Conservation (phyloP, 208 protist genomes). For the Lotmaria passim region DNA sequence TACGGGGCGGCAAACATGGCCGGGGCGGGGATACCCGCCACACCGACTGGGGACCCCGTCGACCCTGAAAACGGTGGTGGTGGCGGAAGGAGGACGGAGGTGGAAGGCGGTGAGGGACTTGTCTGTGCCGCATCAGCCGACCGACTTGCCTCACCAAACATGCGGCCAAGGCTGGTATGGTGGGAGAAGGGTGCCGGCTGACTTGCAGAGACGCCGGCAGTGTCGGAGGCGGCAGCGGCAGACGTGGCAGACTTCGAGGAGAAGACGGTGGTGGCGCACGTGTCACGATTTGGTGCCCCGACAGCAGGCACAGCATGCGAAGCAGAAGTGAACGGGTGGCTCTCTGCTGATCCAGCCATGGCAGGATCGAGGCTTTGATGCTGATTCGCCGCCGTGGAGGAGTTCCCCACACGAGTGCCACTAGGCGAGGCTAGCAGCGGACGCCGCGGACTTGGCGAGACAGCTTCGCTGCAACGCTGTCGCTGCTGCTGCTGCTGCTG, state of each 20-base stretch:
- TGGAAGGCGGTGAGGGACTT: neutral
- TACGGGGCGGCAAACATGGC: too few species aligned
- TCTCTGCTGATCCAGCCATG: neutral
- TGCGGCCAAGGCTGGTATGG: neutral
- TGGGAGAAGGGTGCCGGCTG: neutral
- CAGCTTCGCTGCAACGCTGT: neutral
- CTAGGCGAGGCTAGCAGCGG: neutral
- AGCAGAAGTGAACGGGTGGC: neutral
- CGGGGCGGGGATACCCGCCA: neutral
- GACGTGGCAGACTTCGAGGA: neutral
- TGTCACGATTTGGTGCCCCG: neutral
- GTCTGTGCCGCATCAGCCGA: neutral
- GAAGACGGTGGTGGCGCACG: neutral
- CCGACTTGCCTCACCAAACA: neutral
- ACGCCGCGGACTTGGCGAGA: slow-evolving; percentile 32
- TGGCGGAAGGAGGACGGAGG: neutral
- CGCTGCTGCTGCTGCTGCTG: slow-evolving; percentile 31
- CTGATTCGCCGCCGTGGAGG: neutral
- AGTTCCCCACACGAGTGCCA: neutral
- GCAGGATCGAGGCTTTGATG: too few species aligned
- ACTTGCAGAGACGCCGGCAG: neutral
- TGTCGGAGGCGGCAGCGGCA: neutral
- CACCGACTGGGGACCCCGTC: neutral
- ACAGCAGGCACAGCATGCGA: neutral
- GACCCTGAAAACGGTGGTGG: slow-evolving; percentile 4